A percentile compares a stretch with the other conserved stretches of the same genome.
These are phyloP conservation scores for Aureococcus anophagefferens DNA, from an alignment of 108 stramenopile genomes.

Conservation along the genomic window DNA sequence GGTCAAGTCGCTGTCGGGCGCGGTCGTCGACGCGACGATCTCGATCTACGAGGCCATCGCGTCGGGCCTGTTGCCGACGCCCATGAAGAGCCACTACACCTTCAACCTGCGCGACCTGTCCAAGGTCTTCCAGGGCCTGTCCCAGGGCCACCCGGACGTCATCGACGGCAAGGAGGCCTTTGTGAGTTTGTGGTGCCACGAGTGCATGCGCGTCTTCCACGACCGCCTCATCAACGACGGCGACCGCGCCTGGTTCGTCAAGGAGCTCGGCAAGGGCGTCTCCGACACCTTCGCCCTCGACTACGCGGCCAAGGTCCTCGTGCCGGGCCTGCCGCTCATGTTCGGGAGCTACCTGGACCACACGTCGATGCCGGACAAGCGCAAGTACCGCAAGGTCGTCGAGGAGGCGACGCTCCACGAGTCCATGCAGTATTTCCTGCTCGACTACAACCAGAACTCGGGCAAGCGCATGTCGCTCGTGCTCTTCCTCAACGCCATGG, in stretches of 20 bases:
- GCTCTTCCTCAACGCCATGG: conserved; percentile 51
- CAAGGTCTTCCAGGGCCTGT: conserved; percentile 57
- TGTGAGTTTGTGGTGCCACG: conserved; percentile 50
- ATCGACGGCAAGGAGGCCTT: conserved; percentile 36
- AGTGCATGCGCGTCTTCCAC: conserved; percentile 47
- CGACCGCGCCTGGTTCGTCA: conserved; percentile 48
- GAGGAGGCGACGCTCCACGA: conserved; percentile 32
- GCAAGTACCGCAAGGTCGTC: conserved; percentile 37
- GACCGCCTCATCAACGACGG: conserved; percentile 48
- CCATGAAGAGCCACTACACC: conserved; percentile 56
- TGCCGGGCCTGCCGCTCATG: conserved; percentile 17
- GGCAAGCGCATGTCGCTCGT: conserved; percentile 48
- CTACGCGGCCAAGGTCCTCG: conserved; percentile 21
- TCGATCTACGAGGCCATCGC: conserved; percentile 43
- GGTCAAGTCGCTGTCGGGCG: conserved; percentile 29
- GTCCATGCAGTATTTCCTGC: conserved; percentile 49
- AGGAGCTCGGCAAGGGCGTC: conserved; percentile 30
- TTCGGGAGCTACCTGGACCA: conserved; percentile 47
- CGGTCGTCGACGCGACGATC: conserved; percentile 37
- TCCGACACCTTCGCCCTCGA: conserved; percentile 31
- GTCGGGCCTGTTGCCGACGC: conserved; percentile 45
- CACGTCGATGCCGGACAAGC: conserved; percentile 17
- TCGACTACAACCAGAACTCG: conserved; percentile 47
- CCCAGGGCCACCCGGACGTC: conserved; percentile 30
- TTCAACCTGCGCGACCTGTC: conserved; percentile 56